These are phyloP conservation scores for Pulveroboletus ravenelii DNA, from an alignment of 768 basidiomycete genomes.

Conservation along the genomic window DNA sequence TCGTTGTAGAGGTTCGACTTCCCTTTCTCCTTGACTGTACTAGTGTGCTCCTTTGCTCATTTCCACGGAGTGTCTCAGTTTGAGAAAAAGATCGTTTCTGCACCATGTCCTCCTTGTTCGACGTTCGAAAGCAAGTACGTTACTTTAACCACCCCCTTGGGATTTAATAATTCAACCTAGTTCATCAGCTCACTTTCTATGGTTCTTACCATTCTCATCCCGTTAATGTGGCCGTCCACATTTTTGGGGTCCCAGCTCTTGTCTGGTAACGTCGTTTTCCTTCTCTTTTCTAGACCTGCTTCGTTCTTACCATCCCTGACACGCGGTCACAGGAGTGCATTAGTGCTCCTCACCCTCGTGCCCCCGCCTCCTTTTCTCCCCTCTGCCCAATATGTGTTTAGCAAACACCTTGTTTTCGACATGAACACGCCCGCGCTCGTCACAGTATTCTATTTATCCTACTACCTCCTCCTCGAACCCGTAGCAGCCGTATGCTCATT, in stretches of 20 bases:
- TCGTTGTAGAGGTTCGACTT: not conserved
- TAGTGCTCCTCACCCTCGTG: slow-evolving; percentile 47
- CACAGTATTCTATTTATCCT: slow-evolving; percentile 56
- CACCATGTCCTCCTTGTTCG: slow-evolving; percentile 45
- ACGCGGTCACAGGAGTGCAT: slow-evolving; percentile 48
- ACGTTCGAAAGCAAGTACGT: slow-evolving; percentile 66
- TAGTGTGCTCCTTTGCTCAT: too few relatives aligned
- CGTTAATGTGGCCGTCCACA: slow-evolving; percentile 79
- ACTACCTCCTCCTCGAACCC: slow-evolving; percentile 82
- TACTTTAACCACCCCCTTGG: not conserved
- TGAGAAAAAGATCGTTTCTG: too few relatives aligned
- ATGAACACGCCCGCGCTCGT: slow-evolving; percentile 61
- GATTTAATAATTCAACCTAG: slow-evolving; percentile 6
- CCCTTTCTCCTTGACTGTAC: too few relatives aligned
- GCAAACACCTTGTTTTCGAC: slow-evolving; percentile 64
- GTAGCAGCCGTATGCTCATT: slow-evolving; percentile 68
- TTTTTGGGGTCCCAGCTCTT: slow-evolving; percentile 79
- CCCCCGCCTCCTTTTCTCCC: slow-evolving; percentile 56
- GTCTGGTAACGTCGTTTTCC: slow-evolving; percentile 53
- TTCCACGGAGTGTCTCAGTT: too few relatives aligned
- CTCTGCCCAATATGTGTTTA: slow-evolving; percentile 44
- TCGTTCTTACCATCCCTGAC: slow-evolving; percentile 1
- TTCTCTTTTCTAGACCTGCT: slow-evolving; percentile 8
- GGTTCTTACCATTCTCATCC: slow-evolving; percentile 87
- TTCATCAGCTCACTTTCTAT: slow-evolving; percentile 78